Base-by-base conservation (phyloP, 805 yeast genomes). In the Ogataea neopini region DNA sequence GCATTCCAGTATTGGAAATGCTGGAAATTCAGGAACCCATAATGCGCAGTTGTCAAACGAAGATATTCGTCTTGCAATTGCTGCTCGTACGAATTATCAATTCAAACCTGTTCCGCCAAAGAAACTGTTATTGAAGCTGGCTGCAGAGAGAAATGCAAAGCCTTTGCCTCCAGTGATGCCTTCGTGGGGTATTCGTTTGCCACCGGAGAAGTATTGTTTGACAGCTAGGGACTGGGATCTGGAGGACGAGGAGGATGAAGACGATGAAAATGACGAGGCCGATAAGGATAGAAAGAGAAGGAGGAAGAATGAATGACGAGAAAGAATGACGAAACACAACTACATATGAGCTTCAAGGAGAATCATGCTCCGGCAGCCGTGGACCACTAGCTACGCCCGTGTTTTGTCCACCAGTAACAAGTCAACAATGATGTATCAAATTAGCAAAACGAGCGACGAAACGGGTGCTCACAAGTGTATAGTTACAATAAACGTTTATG, bases 101-200 rank as follows among this genome's bases (percentile, higher is more conserved):
- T 94, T 94, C 75, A 90, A 90, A 66, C 97, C 98, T 2, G 86
- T 87, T 2, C 94, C 96, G 6, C 98, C 98, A 3, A 94, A 92
- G 66, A 97, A 94, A 64, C 72, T 92, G 55, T 68, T 94, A 53
- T 71, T 94, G 66, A 96, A 92, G 67, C 72, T 94, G 58, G 99
- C 99, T 0, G 85, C 84, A 15, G 99, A 95, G 62, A 75, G 96
- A 53, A 94, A 94, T 67, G 84, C 88, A 58, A 84, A 88, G 62
- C 83, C 95, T 0, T 73, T 94, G 44, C 99, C 99, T 4, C 87
- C 94, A 4, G 91, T 94, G 11, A 84, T 91, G 66, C 91, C 94
- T 11, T 79, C 84, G 43, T 90, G 89, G 84, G 98, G 99, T 9
- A 77, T 94, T 33, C 80, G 97, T 54, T 73, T 95, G 43, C 99